phyloP scores from a whole-genome alignment of 2,329 filamentous ascomycete species.

The Coniochaeta pulveracea region DNA sequence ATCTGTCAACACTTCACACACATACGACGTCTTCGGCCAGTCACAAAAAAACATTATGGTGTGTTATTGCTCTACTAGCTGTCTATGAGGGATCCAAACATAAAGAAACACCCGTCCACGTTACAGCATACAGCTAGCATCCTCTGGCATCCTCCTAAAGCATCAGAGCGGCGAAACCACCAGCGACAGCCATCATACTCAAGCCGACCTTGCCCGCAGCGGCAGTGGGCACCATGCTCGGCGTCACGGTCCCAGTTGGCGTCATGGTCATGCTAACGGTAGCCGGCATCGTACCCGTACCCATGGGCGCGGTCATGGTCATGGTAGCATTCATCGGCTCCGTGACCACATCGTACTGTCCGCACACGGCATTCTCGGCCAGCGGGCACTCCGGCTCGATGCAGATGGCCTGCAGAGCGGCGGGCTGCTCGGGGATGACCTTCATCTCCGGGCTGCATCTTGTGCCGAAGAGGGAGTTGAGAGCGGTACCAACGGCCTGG shows the following conservation, averaged over 20 bases:
- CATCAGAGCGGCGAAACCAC: slow-evolving; percentile 2
- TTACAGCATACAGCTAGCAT: no score
- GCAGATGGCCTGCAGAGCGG: slow-evolving; percentile 45
- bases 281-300: background rate
- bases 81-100: no score
- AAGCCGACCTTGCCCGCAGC: slow-evolving; percentile 1
- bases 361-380: slow-evolving; percentile 32
- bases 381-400: slow-evolving; percentile 36
- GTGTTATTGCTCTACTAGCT: no score
- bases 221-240: background rate
- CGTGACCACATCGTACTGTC: slow-evolving; percentile 24
- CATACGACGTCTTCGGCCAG: no score
- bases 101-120: no score
- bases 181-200: slow-evolving; percentile 5
- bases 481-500: slow-evolving; percentile 31
- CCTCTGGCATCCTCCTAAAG: slow-evolving; percentile 2
- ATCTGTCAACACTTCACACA: no score
- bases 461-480: slow-evolving; percentile 38
- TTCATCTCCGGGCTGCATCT: slow-evolving; percentile 34
- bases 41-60: no score
- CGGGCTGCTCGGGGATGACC: slow-evolving; percentile 30
- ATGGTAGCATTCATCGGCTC: slow-evolving; percentile 8
- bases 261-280: background rate
- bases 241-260: background rate
- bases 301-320: slow-evolving; percentile 5